phyloP scores from a whole-genome alignment of 1,139 yeast species.

The Magnusiomyces paraingens region DNA sequence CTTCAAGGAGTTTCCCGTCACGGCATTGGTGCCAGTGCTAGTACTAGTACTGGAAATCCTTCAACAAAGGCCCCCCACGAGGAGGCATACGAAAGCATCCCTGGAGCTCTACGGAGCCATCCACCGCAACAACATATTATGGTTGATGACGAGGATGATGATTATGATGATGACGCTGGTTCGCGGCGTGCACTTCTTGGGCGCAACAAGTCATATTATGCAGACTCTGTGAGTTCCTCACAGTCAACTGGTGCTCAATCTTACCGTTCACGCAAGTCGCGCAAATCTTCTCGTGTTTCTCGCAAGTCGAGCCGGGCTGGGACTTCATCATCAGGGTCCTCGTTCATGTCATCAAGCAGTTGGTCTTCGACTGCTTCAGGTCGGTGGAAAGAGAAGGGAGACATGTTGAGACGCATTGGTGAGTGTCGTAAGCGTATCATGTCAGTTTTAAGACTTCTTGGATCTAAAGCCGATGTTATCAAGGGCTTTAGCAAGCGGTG shows the following conservation, averaged over 20 bases:
- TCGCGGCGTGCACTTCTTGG: constrained; percentile 12
- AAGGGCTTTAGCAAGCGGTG: constrained; percentile 90
- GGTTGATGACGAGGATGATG: neutral
- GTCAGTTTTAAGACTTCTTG: constrained; percentile 77
- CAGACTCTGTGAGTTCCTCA: constrained; percentile 3
- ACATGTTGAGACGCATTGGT: constrained; percentile 89
- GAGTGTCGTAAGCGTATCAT: constrained; percentile 92
- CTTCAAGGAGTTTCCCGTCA: neutral
- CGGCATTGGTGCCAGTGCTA: too few relatives aligned
- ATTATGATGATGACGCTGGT: constrained; percentile 25
- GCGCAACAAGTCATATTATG: constrained; percentile 12
- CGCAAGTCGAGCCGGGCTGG: neutral
- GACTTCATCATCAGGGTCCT: constrained; percentile 23
- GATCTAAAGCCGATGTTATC: constrained; percentile 93
- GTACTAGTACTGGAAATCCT: neutral
- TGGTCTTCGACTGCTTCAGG: constrained; percentile 38
- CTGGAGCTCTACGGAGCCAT: too few relatives aligned
- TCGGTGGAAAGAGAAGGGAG: constrained; percentile 81
- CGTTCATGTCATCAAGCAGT: constrained; percentile 39
- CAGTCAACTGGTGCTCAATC: neutral
- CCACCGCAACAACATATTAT: neutral
- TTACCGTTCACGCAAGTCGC: neutral
- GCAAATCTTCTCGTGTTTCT: neutral
- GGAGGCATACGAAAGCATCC: too few relatives aligned
- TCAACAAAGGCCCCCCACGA: neutral